Conservation (phyloP, 306 rosid genomes). For the Datisca glomerata region DNA sequence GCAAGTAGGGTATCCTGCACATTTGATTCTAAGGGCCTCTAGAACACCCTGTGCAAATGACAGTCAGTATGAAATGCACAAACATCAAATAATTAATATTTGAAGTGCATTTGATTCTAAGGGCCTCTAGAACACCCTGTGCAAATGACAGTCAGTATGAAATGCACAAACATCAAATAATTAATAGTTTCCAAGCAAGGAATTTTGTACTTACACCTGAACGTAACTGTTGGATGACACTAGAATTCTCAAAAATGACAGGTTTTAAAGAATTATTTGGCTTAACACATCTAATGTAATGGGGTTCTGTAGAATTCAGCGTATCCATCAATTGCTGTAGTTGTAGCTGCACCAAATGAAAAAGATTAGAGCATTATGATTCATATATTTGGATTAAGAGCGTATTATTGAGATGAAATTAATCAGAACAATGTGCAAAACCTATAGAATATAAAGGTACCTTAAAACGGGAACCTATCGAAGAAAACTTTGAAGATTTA, state of each 20-base stretch:
- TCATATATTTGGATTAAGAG: constrained; percentile 17
- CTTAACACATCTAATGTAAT: constrained; percentile 92
- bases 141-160: constrained; percentile 24
- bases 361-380: constrained; percentile 20
- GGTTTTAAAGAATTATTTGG: constrained; percentile 61
- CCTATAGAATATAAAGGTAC: constrained; percentile 25
- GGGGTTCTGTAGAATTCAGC: constrained; percentile 63
- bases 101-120: constrained; percentile 70
- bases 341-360: constrained; percentile 64
- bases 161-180: constrained; percentile 14
- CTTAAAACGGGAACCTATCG: constrained; percentile 90
- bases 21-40: constrained; percentile 90
- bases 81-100: constrained; percentile 2
- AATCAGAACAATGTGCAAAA: constrained; percentile 8
- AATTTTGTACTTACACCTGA: constrained; percentile 62
- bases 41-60: constrained; percentile 73
- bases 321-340: constrained; percentile 91
- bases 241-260: constrained; percentile 52
- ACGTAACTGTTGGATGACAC: constrained; percentile 68
- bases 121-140: constrained; percentile 97
- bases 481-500: constrained; percentile 81
- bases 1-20: constrained; percentile 89
- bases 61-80: constrained; percentile 20
- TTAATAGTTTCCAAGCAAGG: neutral
- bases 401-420: constrained; percentile 5